A percentile compares a stretch with the other conserved stretches of the same genome.
Conservation (phyloP, 148 eudicot genomes). For the Fagopyrum tataricum region DNA sequence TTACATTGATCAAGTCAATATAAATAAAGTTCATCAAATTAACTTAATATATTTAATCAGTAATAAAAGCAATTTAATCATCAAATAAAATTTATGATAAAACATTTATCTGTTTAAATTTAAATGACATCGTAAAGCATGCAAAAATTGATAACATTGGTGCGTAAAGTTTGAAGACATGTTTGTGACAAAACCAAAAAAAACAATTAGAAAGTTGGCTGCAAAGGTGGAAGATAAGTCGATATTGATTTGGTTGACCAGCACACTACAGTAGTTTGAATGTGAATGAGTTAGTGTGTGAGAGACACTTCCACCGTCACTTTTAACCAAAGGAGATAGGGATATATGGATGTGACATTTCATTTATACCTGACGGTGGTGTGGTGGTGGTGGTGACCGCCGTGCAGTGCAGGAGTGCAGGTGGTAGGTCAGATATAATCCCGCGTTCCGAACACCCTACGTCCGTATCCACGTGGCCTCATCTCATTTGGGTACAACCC, state of each 20-base stretch:
- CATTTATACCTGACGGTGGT: not conserved
- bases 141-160: no score
- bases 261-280: not conserved
- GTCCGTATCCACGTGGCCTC: not conserved
- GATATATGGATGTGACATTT: not conserved
- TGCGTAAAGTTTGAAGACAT: no score
- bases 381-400: constrained; percentile 3
- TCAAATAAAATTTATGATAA: no score
- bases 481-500: not conserved
- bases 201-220: not conserved
- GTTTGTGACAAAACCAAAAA: no score
- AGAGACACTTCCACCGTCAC: not conserved
- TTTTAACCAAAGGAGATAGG: not conserved
- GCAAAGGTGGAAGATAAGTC: not conserved
- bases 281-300: not conserved
- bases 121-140: no score
- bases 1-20: no score
- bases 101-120: no score
- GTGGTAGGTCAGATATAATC: not conserved
- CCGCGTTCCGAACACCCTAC: constrained; percentile 8
- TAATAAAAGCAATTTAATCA: no score
- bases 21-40: no score
- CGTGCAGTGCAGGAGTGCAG: not conserved
- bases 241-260: not conserved
- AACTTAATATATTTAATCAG: no score